Percentiles rank a stretch among this genome's conserved stretches.
phyloP scores from a whole-genome alignment of 306 rosid genomes.

The Quercus mongolica region DNA sequence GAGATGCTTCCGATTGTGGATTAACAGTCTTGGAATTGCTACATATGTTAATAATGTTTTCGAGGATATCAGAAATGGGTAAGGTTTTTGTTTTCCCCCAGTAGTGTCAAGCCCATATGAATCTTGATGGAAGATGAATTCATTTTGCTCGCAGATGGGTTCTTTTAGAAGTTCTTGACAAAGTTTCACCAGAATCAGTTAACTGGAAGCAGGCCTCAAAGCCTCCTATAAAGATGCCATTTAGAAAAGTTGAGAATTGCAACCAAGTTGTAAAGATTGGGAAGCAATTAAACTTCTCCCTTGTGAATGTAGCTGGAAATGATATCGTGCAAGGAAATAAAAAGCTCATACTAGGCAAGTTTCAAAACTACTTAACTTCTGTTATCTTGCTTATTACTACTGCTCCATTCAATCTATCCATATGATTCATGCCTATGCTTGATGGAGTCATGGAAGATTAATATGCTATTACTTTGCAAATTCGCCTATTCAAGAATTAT shows the following conservation, averaged over 20 bases:
- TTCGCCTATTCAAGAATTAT: no score
- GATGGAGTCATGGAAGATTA: no score
- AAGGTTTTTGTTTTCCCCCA: conserved; percentile 19
- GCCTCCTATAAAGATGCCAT: conserved; percentile 99
- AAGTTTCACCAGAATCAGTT: conserved; percentile 79
- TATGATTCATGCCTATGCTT: neutral
- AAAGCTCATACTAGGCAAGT: conserved; percentile 88
- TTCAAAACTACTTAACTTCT: neutral
- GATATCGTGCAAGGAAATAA: conserved; percentile 99
- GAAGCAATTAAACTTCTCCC: conserved; percentile 78
- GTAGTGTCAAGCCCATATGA: neutral
- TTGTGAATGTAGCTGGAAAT: conserved; percentile 95
- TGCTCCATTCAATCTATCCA: conserved; percentile 6
- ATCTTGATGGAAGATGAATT: conserved; percentile 24
- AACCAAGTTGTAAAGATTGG: conserved; percentile 92
- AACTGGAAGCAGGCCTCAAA: conserved; percentile 95
- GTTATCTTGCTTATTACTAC: conserved; percentile 2
- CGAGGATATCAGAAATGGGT: conserved; percentile 98
- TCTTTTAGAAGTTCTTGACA: conserved; percentile 96
- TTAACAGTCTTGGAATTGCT: conserved; percentile 88
- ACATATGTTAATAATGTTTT: conserved; percentile 88
- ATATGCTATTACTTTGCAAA: no score
- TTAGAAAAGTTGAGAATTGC: conserved; percentile 97
- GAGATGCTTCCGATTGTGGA: conserved; percentile 97
- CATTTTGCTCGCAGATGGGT: conserved; percentile 71